These are phyloP conservation scores for Colletotrichum nymphaeae DNA, from an alignment of 2,329 filamentous ascomycete genomes.

Conservation along the genomic window DNA sequence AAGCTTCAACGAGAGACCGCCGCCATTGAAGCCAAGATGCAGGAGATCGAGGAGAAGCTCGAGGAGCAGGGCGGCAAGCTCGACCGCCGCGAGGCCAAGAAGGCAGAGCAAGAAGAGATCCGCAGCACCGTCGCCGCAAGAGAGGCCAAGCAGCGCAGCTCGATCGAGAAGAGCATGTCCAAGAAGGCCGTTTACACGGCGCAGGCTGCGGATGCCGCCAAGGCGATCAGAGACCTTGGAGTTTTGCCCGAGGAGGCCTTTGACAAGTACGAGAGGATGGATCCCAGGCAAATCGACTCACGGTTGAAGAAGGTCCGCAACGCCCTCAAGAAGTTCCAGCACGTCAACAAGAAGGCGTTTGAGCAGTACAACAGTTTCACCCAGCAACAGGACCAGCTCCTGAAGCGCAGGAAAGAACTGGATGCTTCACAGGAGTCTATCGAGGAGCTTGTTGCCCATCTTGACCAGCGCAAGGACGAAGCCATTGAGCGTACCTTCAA, in stretches of 20 bases:
- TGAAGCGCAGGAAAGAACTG: slow-evolving; percentile 86
- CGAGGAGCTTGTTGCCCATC: slow-evolving; percentile 88
- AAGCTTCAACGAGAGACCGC: slow-evolving; percentile 77
- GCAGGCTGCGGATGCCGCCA: slow-evolving; percentile 82
- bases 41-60: slow-evolving; percentile 79
- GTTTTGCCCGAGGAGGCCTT: slow-evolving; percentile 95
- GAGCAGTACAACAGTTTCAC: slow-evolving; percentile 99
- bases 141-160: slow-evolving; percentile 88
- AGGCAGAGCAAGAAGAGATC: slow-evolving; percentile 73
- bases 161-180: slow-evolving; percentile 91
- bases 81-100: slow-evolving; percentile 65
- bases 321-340: slow-evolving; percentile 93
- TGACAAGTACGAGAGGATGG: slow-evolving; percentile 87
- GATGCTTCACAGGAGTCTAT: slow-evolving; percentile 89
- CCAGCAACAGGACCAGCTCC: slow-evolving; percentile 87
- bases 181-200: slow-evolving; percentile 84
- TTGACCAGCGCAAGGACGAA: slow-evolving; percentile 96
- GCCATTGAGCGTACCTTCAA: slow-evolving; percentile 99
- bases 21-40: slow-evolving; percentile 74
- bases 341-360: slow-evolving; percentile 99
- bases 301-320: slow-evolving; percentile 92
- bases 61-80: slow-evolving; percentile 64
- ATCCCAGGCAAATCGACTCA: slow-evolving; percentile 74
- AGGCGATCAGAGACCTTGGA: slow-evolving; percentile 92
- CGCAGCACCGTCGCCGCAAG: slow-evolving; percentile 80